A percentile compares a stretch with the other conserved stretches of the same genome.
phyloP scores from a whole-genome alignment of 352 stramenopile genomes.

The Pythium rishiriense region DNA sequence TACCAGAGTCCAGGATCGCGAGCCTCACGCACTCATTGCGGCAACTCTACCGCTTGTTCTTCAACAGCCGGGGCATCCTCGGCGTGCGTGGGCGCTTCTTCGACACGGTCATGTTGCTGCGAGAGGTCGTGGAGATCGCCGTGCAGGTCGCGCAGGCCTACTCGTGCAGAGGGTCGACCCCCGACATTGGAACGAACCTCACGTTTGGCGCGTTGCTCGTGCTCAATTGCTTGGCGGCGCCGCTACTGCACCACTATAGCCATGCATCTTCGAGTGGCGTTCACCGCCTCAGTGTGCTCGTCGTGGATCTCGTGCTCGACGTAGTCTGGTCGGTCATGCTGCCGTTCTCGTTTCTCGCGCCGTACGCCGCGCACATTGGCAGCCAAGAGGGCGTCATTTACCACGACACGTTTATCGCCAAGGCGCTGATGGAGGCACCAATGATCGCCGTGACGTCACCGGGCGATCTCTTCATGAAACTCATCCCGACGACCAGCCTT shows the following conservation, averaged over 20 bases:
- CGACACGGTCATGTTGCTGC: background rate
- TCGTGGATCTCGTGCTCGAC: background rate
- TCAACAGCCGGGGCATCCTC: background rate
- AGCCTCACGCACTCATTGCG: background rate
- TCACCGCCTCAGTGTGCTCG: background rate
- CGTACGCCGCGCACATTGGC: background rate
- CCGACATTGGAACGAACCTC: background rate
- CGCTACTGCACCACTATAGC: background rate
- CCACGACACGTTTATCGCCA: background rate
- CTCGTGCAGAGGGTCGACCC: background rate
- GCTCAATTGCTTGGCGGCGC: slow-evolving; percentile 8
- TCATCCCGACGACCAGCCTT: background rate
- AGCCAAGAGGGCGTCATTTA: background rate
- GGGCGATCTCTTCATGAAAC: background rate
- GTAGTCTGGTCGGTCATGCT: background rate
- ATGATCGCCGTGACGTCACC: background rate
- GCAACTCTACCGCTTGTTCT: background rate
- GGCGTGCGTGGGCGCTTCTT: slow-evolving; percentile 5
- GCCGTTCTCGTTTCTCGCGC: background rate
- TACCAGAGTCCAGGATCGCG: background rate
- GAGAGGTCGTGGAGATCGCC: slow-evolving; percentile 4
- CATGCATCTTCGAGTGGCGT: too few relatives aligned
- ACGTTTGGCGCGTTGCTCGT: slow-evolving; percentile 6
- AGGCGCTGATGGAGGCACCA: background rate
- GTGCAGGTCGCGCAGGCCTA: slow-evolving; percentile 12